Base-by-base conservation (phyloP, 441 rosid genomes). In the Bocquillonia castaneifolia region DNA sequence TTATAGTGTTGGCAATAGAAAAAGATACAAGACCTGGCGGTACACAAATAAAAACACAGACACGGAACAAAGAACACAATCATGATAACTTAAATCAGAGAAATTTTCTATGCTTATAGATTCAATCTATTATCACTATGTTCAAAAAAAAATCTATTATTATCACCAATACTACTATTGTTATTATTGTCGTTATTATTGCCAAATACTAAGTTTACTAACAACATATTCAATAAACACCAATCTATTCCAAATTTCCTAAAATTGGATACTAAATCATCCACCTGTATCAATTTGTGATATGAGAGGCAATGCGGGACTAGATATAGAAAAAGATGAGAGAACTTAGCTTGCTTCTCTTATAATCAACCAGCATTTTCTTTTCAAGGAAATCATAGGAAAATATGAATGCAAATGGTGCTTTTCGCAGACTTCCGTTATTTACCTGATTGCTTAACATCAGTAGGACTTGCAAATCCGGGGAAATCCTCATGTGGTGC, bases 391-490 rank as follows among this genome's bases (percentile, higher is more conserved):
- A 64, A 66, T 72, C 39, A 74, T 32, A 71, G 22, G 54, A 36
- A 28, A 64, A 61, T 37, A 48, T 51, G 50, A 5, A 62, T 57
- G 13, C 61, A 74, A 54, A 60, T 70, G 29, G 59, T 44, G 39
- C 42, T 42, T 52, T 47, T 10, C 5, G 20, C n/a, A n/a, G 45
- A 36, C 39, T 52, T 45, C 17, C 34, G 6, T 69, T 76, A 39
- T 52, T 32, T 78, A 91, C 99, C 97, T 75, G 93, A 80, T 42
- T 76, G 85, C 73, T 81, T 84, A 72, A 80, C 68, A 60, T 81
- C 85, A 67, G 75, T 83, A 59, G 87, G 84, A 76, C 85, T 86
- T 77, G 85, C 78, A 83, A 90, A 86, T 79, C 93, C 97, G 6
- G 86, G 85, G 72, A 89, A 86, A 69, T 79, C 98, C 77, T 89